These are phyloP conservation scores for Fusarium sp. DNA, from an alignment of 2,329 filamentous ascomycete genomes.

Conservation along the genomic window DNA sequence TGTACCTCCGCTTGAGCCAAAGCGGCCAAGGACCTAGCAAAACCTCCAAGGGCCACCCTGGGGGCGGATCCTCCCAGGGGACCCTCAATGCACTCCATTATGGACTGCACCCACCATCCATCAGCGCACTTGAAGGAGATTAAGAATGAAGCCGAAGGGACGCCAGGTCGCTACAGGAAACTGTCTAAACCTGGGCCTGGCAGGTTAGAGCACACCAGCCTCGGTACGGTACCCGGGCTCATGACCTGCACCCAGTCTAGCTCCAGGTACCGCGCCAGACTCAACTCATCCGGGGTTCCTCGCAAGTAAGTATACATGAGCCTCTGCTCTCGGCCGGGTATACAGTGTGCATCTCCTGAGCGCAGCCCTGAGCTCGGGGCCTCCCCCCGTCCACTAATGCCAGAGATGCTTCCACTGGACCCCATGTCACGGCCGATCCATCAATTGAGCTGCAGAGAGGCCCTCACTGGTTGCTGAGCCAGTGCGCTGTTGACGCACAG, in stretches of 20 bases:
- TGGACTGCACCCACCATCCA: slow-evolving; percentile 5
- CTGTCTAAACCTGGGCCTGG: slow-evolving; percentile 3
- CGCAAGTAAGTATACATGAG: slow-evolving; percentile 12
- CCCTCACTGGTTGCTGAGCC: slow-evolving; percentile 12
- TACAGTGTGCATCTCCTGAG: slow-evolving; percentile 40
- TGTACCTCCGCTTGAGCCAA: background rate
- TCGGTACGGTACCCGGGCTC: background rate
- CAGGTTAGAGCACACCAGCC: background rate
- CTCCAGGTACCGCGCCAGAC: slow-evolving; percentile 24
- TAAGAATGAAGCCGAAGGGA: slow-evolving; percentile 10
- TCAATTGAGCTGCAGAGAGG: slow-evolving; percentile 12
- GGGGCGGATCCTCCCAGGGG: slow-evolving; percentile 28
- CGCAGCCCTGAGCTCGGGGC: slow-evolving; percentile 45
- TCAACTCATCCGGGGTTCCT: background rate
- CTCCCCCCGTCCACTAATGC: slow-evolving; percentile 27
- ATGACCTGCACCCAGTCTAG: slow-evolving; percentile 1
- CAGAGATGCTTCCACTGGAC: slow-evolving; percentile 22
- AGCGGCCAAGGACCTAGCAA: slow-evolving; percentile 2
- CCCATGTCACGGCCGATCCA: slow-evolving; percentile 26
- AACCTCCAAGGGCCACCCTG: slow-evolving; percentile 18
- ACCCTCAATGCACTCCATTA: slow-evolving; percentile 28
- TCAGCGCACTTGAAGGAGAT: slow-evolving; percentile 20
- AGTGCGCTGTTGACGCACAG: slow-evolving; percentile 7
- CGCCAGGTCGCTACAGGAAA: slow-evolving; percentile 4
- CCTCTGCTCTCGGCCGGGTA: slow-evolving; percentile 29